phyloP scores from a whole-genome alignment of 768 basidiomycete genomes.

The Lactifluus hygrophoroides region DNA sequence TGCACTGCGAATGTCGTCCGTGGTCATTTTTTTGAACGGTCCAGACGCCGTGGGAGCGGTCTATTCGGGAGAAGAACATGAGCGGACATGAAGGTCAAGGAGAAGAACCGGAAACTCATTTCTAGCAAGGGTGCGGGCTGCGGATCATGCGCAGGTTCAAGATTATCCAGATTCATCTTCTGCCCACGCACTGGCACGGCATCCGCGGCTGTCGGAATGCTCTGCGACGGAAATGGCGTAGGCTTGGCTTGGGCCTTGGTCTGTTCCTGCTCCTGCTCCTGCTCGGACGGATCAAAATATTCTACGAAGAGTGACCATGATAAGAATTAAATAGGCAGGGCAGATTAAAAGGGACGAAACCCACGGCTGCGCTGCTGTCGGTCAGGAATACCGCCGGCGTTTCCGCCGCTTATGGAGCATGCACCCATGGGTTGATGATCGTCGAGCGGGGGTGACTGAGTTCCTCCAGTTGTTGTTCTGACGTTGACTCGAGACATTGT shows the following conservation, averaged over 20 bases:
- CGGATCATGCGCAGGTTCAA: background rate
- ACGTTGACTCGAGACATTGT: background rate
- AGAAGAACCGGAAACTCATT: background rate
- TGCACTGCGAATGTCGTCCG: background rate
- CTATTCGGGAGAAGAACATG: background rate
- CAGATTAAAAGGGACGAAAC: background rate
- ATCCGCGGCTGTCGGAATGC: background rate
- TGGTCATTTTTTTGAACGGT: conserved; percentile 6
- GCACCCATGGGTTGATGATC: conserved; percentile 18
- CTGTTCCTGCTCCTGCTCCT: conserved; percentile 1
- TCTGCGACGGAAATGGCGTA: background rate
- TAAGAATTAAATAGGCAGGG: background rate
- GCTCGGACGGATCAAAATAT: conserved; percentile 12
- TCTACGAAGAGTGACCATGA: background rate
- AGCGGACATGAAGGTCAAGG: background rate
- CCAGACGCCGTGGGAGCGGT: conserved; percentile 7
- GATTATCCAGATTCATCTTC: background rate
- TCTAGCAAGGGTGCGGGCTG: background rate
- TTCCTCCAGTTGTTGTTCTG: conserved; percentile 1
- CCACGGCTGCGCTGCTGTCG: conserved; percentile 18
- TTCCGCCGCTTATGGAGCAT: conserved; percentile 16
- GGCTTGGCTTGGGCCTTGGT: background rate
- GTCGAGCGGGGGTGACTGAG: conserved; percentile 18
- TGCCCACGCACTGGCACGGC: background rate
- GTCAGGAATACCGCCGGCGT: conserved; percentile 17